Conservation (phyloP, 2,329 filamentous ascomycete species). For the Myriosclerotinia curreyana region DNA sequence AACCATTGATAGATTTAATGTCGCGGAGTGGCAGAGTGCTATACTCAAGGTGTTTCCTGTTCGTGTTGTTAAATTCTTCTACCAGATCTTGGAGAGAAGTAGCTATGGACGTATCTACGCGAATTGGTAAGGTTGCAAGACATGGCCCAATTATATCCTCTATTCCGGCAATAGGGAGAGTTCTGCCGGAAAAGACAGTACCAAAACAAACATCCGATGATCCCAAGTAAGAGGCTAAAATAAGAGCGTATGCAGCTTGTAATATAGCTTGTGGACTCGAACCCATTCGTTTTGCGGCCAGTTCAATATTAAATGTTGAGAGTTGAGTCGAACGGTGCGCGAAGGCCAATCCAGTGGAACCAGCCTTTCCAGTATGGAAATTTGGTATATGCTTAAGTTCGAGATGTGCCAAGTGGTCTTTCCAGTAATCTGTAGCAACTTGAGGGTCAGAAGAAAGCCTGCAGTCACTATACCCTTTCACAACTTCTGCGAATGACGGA, state of each 20-base stretch:
- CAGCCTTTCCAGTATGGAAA: constrained; percentile 46
- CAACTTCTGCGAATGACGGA: constrained; percentile 61
- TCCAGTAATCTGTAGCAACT: constrained; percentile 64
- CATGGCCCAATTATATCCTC: constrained; percentile 78
- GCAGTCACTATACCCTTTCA: constrained; percentile 46
- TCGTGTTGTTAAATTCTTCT: constrained; percentile 59
- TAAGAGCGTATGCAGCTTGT: constrained; percentile 65
- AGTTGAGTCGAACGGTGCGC: constrained; percentile 37
- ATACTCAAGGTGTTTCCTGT: constrained; percentile 63
- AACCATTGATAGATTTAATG: constrained; percentile 60
- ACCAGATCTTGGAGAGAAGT: constrained; percentile 59
- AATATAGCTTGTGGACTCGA: constrained; percentile 67
- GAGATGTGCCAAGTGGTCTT: constrained; percentile 57
- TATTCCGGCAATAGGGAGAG: constrained; percentile 65
- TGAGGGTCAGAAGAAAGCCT: constrained; percentile 39
- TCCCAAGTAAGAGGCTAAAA: constrained; percentile 65
- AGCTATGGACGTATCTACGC: constrained; percentile 56
- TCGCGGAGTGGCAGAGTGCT: constrained; percentile 62
- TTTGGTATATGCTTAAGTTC: constrained; percentile 56
- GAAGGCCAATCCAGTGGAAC: constrained; percentile 36
- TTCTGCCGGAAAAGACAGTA: constrained; percentile 77
- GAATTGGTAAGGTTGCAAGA: constrained; percentile 70
- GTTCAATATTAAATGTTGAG: constrained; percentile 34
- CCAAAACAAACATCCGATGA: constrained; percentile 68
- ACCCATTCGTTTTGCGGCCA: constrained; percentile 29